Evolutionary conservation across 1,139 yeast species (phyloP), one percentile per base, ranked within the genome.

Genomic region (Yamadazyma sp.): DNA sequence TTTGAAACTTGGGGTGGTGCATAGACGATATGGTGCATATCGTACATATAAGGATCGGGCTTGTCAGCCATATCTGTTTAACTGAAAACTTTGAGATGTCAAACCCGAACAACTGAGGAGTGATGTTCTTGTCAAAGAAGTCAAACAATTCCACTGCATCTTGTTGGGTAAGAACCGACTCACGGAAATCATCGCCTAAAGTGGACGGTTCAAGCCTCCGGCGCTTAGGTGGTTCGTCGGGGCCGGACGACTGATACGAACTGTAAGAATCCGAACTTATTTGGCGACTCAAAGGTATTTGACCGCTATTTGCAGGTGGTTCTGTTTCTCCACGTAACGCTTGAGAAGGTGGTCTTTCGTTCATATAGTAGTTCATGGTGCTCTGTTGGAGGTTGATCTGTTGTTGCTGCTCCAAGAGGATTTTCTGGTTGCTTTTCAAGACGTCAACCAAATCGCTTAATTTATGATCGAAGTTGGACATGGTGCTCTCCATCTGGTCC

Each of bases 101-200:
- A 56, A 81, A 83, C 1, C 88, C 88, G 61, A 81, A 82, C 31
- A 83, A 61, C 50, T 82, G 87, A 15, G 81, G 82, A 0, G 85
- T 69, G 16, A 82, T 79, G 42, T 79, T 73, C 3, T 67, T 58
- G 48, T 79, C 75, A 53, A 83, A 83, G 44, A 69, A 77, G 5
- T 55, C 49, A 44, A 81, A 77, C 12, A 82, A 61, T 20, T 68
- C 74, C 18, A 59, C 55, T 0, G 87, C 87, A 40, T 81, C 75
- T 1, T 58, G 63, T 28, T 61, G 53, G 1, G 65, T 44, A 2
- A 77, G 46, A 14, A 57, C 59, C 3, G 63, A 64, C 36, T 62
- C 58, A 10, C 77, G 53, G 48, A 71, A 72, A 42, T 71, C 76
- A 1, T 50, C 52, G 1, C 62, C 64, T 20, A 20, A 20, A 8